A percentile compares a stretch with the other conserved stretches of the same genome.
Conservation (phyloP, 2,329 filamentous ascomycete species). For the Penicillium sp. region DNA sequence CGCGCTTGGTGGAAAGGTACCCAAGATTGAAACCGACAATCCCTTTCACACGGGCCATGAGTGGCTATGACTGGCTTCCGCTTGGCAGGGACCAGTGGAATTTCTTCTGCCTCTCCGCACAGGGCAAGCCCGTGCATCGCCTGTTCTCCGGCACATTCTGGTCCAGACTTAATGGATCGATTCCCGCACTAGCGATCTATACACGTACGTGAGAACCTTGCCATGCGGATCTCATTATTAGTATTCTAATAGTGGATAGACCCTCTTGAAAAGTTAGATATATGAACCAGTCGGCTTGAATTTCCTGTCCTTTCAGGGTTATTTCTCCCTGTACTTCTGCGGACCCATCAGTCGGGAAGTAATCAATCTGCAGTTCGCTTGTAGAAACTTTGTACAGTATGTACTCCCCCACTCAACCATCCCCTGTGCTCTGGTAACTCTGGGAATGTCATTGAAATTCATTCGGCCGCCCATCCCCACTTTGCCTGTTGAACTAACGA, state of each 20-base stretch:
- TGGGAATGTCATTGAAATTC: not conserved
- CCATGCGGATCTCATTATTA: not conserved
- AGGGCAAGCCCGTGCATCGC: constrained; percentile 5
- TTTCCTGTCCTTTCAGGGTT: not conserved
- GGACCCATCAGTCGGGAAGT: not conserved
- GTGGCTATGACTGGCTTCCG: not conserved
- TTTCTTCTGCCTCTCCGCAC: not conserved
- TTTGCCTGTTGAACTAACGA: constrained; percentile 7
- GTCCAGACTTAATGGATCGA: constrained; percentile 9
- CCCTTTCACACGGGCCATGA: constrained; percentile 1
- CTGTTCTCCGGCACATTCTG: not conserved
- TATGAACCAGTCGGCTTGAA: not conserved
- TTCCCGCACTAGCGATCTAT: constrained; percentile 8
- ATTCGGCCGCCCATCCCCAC: not conserved
- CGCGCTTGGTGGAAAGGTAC: not conserved
- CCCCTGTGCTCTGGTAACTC: not conserved
- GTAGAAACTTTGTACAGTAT: not conserved
- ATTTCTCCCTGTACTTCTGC: no score
- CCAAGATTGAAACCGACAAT: not conserved
- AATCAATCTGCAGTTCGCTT: not conserved
- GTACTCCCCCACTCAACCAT: not conserved
- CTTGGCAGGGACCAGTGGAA: constrained; percentile 2
- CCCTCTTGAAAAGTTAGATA: no score
- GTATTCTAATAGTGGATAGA: not conserved
- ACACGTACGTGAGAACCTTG: not conserved